phyloP scores from a whole-genome alignment of 2,329 filamentous ascomycete species.

The Calonectria henricotiae region DNA sequence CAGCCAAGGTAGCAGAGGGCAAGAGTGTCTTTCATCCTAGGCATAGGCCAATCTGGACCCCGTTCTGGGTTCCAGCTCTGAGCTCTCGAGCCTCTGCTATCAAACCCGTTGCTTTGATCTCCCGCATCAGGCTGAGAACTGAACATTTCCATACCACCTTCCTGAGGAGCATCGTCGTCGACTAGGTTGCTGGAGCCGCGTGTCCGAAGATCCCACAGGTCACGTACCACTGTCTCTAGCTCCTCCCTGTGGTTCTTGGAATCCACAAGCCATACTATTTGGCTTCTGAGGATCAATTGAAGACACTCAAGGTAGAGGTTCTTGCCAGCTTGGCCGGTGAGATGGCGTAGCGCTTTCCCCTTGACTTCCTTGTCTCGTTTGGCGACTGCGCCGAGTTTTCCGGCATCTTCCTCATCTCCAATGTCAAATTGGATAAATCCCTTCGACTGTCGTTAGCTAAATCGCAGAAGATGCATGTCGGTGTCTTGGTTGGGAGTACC shows the following conservation, averaged over 20 bases:
- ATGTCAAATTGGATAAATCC: constrained; percentile 72
- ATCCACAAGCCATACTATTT: constrained; percentile 81
- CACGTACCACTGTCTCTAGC: constrained; percentile 84
- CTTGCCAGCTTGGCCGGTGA: constrained; percentile 78
- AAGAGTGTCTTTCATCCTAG: constrained; percentile 82
- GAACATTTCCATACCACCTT: constrained; percentile 57
- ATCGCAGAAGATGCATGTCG: not conserved
- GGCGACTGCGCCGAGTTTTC: constrained; percentile 70
- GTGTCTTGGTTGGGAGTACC: constrained; percentile 61
- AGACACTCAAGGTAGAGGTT: constrained; percentile 88
- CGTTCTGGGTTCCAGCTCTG: constrained; percentile 65
- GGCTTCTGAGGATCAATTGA: constrained; percentile 88
- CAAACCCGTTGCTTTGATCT: constrained; percentile 32
- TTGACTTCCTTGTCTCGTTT: constrained; percentile 73
- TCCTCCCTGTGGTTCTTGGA: constrained; percentile 78
- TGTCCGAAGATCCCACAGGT: constrained; percentile 86
- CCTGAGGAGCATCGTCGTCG: constrained; percentile 48
- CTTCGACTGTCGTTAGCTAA: constrained; percentile 49
- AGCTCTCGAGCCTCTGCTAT: constrained; percentile 49
- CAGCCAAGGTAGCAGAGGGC: constrained; percentile 86
- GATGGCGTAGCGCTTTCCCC: constrained; percentile 70
- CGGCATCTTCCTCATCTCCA: constrained; percentile 81
- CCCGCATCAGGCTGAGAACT: constrained; percentile 58
- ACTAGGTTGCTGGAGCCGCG: constrained; percentile 62
- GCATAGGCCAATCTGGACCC: constrained; percentile 70